These are phyloP conservation scores for Cryphonectria carpinicola DNA, from an alignment of 2,329 filamentous ascomycete genomes.

Conservation along the genomic window DNA sequence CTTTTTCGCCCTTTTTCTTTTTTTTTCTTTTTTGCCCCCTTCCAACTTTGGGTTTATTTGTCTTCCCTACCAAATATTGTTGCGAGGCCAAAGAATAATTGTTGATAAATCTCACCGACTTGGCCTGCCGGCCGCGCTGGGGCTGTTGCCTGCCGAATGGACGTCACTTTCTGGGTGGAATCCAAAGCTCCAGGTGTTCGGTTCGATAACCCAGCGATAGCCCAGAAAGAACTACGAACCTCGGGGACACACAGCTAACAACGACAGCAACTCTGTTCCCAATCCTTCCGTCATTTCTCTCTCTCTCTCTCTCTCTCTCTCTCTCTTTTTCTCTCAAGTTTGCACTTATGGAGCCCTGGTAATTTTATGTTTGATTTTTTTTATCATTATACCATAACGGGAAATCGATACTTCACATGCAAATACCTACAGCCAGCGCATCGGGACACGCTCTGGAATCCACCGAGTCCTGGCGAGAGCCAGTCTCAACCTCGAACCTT, in stretches of 20 bases:
- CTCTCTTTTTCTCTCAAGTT: not conserved
- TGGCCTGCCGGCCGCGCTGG: not conserved
- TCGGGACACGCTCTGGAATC: constrained; percentile 10
- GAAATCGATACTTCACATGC: not conserved
- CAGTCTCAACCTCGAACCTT: constrained; percentile 5
- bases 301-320: too few relatives aligned
- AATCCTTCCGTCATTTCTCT: not conserved
- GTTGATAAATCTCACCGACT: not conserved
- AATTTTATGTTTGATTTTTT: constrained; percentile 1
- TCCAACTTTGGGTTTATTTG: too few relatives aligned
- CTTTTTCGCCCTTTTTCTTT: not conserved
- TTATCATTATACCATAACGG: not conserved
- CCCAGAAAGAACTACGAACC: constrained; percentile 11
- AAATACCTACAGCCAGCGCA: not conserved
- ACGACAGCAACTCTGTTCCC: constrained; percentile 9
- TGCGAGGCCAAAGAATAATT: not conserved
- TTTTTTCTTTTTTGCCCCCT: not conserved
- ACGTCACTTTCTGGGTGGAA: constrained; percentile 9
- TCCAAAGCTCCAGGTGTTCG: constrained; percentile 29
- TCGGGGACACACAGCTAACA: constrained; percentile 15
- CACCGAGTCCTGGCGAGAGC: constrained; percentile 11
- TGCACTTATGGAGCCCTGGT: not conserved
- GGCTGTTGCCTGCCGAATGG: constrained; percentile 24
- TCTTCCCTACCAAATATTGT: not conserved
- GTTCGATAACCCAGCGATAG: constrained; percentile 13